A percentile compares a stretch with the other conserved stretches of the same genome.
phyloP scores from a whole-genome alignment of 495 filamentous ascomycete genomes.

The Daldinia caldariorum region DNA sequence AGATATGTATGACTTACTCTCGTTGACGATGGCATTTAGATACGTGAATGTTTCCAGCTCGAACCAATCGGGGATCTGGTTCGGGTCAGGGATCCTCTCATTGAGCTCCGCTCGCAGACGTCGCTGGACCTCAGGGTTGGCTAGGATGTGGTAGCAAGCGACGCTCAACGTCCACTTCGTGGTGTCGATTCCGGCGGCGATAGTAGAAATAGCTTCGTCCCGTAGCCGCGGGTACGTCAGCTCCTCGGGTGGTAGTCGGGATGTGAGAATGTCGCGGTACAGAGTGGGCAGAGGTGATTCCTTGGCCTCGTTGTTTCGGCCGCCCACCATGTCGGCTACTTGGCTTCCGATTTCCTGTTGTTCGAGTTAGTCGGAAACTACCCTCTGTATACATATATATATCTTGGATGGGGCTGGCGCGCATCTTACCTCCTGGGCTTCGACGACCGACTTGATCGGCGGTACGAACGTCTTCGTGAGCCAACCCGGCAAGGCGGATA shows the following conservation, averaged over 20 bases:
- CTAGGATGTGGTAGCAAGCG: constrained; percentile 47
- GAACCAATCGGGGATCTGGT: constrained; percentile 25
- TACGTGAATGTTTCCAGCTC: constrained; percentile 50
- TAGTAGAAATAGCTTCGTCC: constrained; percentile 43
- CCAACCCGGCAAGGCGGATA: constrained; percentile 37
- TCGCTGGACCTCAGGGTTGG: constrained; percentile 39
- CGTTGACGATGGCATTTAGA: constrained; percentile 51
- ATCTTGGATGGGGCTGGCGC: not conserved
- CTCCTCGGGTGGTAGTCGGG: constrained; percentile 46
- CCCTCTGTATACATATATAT: not conserved
- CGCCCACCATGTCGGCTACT: constrained; percentile 16
- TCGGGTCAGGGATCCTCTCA: constrained; percentile 31
- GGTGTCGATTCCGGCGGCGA: constrained; percentile 53
- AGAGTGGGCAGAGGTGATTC: constrained; percentile 30
- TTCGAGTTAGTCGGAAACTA: not conserved
- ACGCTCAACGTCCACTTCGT: constrained; percentile 44
- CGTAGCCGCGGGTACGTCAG: constrained; percentile 37
- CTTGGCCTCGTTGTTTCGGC: constrained; percentile 16
- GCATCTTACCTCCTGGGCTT: constrained; percentile 14
- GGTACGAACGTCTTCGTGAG: constrained; percentile 7
- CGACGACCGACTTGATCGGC: constrained; percentile 14
- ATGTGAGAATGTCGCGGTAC: constrained; percentile 46
- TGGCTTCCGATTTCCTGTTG: constrained; percentile 26
- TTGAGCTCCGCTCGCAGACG: constrained; percentile 47
- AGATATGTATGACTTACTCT: constrained; percentile 36